phyloP scores from a whole-genome alignment of 805 yeast species.

The Sugiyamaella lignohabitans region DNA sequence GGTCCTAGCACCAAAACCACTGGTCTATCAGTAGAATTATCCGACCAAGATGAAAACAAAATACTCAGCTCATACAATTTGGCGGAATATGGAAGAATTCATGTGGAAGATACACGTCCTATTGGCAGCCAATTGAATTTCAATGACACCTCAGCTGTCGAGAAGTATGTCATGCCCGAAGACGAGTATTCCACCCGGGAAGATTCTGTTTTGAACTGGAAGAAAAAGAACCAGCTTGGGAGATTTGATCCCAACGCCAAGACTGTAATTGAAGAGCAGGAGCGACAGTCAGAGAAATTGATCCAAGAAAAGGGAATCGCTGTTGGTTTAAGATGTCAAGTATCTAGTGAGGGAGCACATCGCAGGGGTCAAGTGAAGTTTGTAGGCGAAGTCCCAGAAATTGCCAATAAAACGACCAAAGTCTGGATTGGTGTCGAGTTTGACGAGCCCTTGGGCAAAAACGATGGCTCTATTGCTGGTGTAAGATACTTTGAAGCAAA shows the following conservation, averaged over 20 bases:
- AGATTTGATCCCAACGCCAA: slow-evolving; percentile 53
- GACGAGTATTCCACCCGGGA: slow-evolving; percentile 53
- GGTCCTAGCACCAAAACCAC: slow-evolving; percentile 18
- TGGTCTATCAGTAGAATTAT: not conserved
- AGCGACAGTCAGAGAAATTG: slow-evolving; percentile 11
- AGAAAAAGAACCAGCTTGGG: slow-evolving; percentile 60
- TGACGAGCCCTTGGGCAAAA: slow-evolving; percentile 82
- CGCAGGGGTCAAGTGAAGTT: slow-evolving; percentile 67
- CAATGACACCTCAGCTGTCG: slow-evolving; percentile 32
- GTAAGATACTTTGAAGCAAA: slow-evolving; percentile 49
- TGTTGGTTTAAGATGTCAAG: slow-evolving; percentile 29
- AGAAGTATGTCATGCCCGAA: slow-evolving; percentile 45
- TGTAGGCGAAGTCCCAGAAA: slow-evolving; percentile 60
- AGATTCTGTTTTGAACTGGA: slow-evolving; percentile 74
- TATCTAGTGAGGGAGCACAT: slow-evolving; percentile 36
- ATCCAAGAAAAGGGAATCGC: slow-evolving; percentile 13
- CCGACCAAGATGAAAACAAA: slow-evolving; percentile 10
- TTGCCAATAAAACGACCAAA: slow-evolving; percentile 35
- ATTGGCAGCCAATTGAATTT: slow-evolving; percentile 25
- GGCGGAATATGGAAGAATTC: slow-evolving; percentile 42
- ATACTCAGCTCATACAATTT: slow-evolving; percentile 23
- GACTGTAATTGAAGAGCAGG: slow-evolving; percentile 2
- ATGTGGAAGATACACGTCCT: slow-evolving; percentile 30
- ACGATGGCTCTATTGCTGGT: slow-evolving; percentile 70
- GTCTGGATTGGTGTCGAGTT: slow-evolving; percentile 81